Conservation (phyloP, 2,329 filamentous ascomycete genomes). For the Paradendryphiella salina region DNA sequence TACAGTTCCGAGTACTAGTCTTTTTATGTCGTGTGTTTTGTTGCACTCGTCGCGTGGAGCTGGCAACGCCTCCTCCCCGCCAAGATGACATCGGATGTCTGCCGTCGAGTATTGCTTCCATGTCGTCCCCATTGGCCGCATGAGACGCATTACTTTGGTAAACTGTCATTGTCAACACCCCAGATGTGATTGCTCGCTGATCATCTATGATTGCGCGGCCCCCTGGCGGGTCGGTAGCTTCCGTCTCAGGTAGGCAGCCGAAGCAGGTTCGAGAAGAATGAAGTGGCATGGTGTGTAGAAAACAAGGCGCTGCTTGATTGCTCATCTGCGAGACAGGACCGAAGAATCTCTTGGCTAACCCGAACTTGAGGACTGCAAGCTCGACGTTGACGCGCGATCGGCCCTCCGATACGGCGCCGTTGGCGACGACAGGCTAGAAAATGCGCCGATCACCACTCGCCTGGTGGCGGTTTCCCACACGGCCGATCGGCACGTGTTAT, state of each 20-base stretch:
- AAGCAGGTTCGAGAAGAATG: conserved; percentile 16
- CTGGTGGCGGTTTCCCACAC: conserved; percentile 17
- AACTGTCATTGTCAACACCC: conserved; percentile 18
- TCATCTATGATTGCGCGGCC: conserved; percentile 30
- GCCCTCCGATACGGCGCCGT: conserved; percentile 23
- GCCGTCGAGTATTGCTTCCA: conserved; percentile 27
- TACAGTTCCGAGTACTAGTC: conserved; percentile 1
- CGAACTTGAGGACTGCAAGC: conserved; percentile 10
- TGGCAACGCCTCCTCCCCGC: too few relatives aligned
- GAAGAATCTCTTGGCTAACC: conserved; percentile 12
- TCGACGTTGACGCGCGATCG: conserved; percentile 9
- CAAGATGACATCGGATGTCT: conserved; percentile 14
- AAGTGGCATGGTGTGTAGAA: conserved; percentile 1
- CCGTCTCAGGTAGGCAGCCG: conserved; percentile 30
- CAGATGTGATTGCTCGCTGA: conserved; percentile 21
- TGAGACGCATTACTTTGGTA: neutral
- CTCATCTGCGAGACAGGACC: conserved; percentile 11
- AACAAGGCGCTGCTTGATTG: neutral
- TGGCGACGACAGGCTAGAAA: conserved; percentile 14
- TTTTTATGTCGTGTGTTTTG: conserved; percentile 12
- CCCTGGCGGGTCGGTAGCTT: conserved; percentile 30
- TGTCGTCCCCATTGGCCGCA: conserved; percentile 19
- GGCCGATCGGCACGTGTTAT: conserved; percentile 17
- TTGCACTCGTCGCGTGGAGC: conserved; percentile 24
- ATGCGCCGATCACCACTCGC: conserved; percentile 12